Evolutionary conservation across 163 green algal species (phyloP).

Genomic region (Volvox carteri): DNA sequence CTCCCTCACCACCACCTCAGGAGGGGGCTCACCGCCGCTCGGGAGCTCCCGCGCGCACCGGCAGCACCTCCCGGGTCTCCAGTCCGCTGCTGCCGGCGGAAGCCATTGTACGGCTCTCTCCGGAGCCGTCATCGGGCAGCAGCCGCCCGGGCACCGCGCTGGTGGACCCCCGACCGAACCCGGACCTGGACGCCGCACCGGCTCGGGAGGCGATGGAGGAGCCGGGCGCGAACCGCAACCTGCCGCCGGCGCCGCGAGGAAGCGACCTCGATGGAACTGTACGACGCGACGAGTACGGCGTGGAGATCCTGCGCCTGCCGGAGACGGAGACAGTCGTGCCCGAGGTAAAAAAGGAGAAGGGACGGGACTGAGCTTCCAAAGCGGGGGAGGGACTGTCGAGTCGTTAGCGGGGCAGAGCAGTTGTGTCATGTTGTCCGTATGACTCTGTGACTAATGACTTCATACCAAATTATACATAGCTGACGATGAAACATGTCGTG

Average conservation of each 20-base stretch:
- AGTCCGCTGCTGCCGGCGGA: constrained; percentile 35
- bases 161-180: no score
- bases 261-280: background rate
- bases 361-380: no score
- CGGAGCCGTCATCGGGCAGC: constrained; percentile 23
- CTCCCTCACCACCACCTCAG: background rate
- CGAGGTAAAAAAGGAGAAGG: background rate
- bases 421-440: no score
- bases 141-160: constrained; percentile 16
- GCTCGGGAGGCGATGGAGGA: constrained; percentile 35
- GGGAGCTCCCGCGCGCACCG: background rate
- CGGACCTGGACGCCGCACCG: background rate
- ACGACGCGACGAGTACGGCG: constrained; percentile 12
- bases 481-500: no score
- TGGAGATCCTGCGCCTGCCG: constrained; percentile 20
- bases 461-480: no score
- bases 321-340: background rate
- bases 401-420: no score
- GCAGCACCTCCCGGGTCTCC: constrained; percentile 6
- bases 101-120: constrained; percentile 25
- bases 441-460: no score
- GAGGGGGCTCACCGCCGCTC: constrained; percentile 1
- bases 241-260: background rate
- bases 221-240: constrained; percentile 33
- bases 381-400: no score